Base-by-base conservation (phyloP, 1,284 basidiomycete genomes). In the Takashimella tepidaria region DNA sequence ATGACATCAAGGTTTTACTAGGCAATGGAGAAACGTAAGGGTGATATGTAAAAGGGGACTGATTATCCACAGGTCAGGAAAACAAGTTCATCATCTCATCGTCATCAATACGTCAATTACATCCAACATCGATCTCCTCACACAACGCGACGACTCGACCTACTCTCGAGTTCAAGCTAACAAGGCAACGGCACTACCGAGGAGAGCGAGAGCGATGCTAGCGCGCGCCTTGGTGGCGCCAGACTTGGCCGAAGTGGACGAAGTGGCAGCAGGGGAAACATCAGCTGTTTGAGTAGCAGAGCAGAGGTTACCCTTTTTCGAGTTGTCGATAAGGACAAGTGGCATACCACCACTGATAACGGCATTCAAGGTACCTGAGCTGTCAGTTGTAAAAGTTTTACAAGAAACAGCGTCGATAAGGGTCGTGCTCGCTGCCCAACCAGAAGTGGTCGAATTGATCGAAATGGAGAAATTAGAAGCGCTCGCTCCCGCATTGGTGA, bases 401-500 rank as follows among this genome's bases (percentile, higher is more conserved):
- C 85, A 86, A 2, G 81, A 79, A 23, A 87, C 67, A 19, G 84
- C 78, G 59, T 88, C 84, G 23, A 87, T 79, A 8, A 88, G 73
- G n/a, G 66, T 73, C 61, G 82, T 77, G 42, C 77, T 74, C 0
- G 77, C 69, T 41, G 74, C 67, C 70, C 79, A 85, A 1, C 75
- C 74, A 0, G 79, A 72, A 13, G 64, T 59, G 0, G 45, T 23
- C 11, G 66, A 55, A 0, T 62, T 53, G 10, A 74, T 56, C 50
- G 68, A 58, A 16, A 69, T 53, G 5, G 63, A 64, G 3, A 62
- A 56, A 22, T 68, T 72, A 1, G 78, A 71, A 12, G 71, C 63
- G 40, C 65, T 68, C 6, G 76, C 73, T 37, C 87, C 87, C 25
- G 77, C 73, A 73, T 88, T 88, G 19, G 84, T 83, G 49, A 89